Percentiles rank a stretch among this genome's conserved stretches.
These are phyloP conservation scores for Vachellia pachyceras DNA, from an alignment of 306 rosid genomes.

Conservation along the genomic window DNA sequence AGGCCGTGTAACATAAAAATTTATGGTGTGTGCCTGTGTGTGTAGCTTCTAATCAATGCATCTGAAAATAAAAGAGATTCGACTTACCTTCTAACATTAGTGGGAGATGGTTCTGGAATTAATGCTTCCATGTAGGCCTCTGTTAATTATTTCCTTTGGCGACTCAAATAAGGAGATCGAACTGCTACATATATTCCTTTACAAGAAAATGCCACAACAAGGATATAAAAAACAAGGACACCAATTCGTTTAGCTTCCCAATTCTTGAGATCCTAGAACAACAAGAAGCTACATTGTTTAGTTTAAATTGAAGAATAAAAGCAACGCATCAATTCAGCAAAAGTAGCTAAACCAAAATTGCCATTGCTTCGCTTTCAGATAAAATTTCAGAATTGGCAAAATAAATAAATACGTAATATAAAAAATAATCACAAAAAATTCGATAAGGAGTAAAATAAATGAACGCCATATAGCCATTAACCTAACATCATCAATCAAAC, in stretches of 20 bases:
- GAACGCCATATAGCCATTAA: slow-evolving; percentile 16
- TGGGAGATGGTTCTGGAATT: slow-evolving; percentile 90
- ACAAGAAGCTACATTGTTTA: slow-evolving; percentile 34
- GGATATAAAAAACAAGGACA: slow-evolving; percentile 65
- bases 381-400: neutral
- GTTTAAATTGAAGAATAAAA: slow-evolving; percentile 23
- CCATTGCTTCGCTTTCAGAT: slow-evolving; percentile 4
- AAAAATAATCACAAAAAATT: neutral
- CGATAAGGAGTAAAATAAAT: neutral
- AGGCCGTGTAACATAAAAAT: slow-evolving; percentile 5
- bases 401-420: neutral
- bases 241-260: slow-evolving; percentile 85
- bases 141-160: slow-evolving; percentile 66
- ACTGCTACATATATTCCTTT: slow-evolving; percentile 64
- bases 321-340: slow-evolving; percentile 8
- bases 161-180: slow-evolving; percentile 65
- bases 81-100: slow-evolving; percentile 70
- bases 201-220: slow-evolving; percentile 61
- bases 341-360: slow-evolving; percentile 15
- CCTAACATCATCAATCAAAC: slow-evolving; percentile 24
- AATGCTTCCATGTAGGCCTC: slow-evolving; percentile 97
- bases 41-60: slow-evolving; percentile 8
- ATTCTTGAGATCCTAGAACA: slow-evolving; percentile 67
- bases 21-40: neutral
- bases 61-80: slow-evolving; percentile 27